These are phyloP conservation scores for Mallotus nudiflorus DNA, from an alignment of 345 rosid genomes.

Conservation along the genomic window DNA sequence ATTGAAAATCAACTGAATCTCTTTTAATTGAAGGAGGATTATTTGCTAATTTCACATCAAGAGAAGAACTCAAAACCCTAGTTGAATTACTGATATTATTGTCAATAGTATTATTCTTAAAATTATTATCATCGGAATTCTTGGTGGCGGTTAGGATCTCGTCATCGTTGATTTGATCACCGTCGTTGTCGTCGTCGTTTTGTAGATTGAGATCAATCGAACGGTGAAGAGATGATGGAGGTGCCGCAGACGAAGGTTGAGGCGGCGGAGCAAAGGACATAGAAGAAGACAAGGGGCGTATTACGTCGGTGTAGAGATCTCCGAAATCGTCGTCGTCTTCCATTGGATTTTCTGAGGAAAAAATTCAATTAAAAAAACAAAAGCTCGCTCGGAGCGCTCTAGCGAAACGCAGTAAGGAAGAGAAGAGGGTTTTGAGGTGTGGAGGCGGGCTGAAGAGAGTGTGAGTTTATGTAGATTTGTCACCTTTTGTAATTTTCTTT, in stretches of 20 bases:
- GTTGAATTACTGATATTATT: constrained; percentile 28
- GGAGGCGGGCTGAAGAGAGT: too few relatives aligned
- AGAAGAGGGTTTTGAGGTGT: constrained; percentile 15
- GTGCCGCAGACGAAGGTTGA: constrained; percentile 23
- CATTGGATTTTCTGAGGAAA: constrained; percentile 34
- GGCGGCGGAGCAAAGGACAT: constrained; percentile 34
- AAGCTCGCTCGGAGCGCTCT: too few relatives aligned
- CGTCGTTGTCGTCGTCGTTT: constrained; percentile 30
- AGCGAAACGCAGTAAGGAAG: too few relatives aligned
- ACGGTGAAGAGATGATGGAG: constrained; percentile 31
- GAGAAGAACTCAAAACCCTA: constrained; percentile 44
- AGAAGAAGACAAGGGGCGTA: constrained; percentile 49
- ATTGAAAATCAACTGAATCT: background rate
- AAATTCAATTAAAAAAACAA: background rate
- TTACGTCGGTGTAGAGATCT: constrained; percentile 92
- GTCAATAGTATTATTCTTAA: too few relatives aligned
- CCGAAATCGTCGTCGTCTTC: constrained; percentile 99
- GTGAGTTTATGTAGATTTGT: too few relatives aligned
- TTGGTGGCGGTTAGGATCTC: background rate
- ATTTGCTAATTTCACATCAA: constrained; percentile 21
- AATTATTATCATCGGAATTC: too few relatives aligned
- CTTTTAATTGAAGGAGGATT: constrained; percentile 15
- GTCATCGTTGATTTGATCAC: constrained; percentile 11
- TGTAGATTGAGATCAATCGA: constrained; percentile 71
- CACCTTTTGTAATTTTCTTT: too few relatives aligned